Percentiles rank a stretch among this genome's conserved stretches.
Conservation (phyloP, 2,329 filamentous ascomycete genomes). For the Colletotrichum lupini region DNA sequence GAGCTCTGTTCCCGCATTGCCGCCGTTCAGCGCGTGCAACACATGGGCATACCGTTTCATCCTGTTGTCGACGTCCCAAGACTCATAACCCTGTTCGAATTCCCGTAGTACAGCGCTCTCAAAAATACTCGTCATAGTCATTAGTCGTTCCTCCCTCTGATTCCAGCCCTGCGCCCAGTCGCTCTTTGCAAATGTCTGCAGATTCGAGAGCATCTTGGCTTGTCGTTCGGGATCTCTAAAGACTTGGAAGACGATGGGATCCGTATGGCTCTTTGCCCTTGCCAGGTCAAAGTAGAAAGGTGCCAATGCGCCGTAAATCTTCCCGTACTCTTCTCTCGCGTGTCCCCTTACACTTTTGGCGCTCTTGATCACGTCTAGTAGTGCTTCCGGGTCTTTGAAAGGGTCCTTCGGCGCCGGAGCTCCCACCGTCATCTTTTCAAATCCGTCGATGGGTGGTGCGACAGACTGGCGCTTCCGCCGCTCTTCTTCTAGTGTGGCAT, state of each 20-base stretch:
- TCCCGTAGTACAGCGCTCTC: conserved; percentile 91
- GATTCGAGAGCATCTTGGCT: conserved; percentile 86
- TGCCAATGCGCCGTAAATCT: conserved; percentile 86
- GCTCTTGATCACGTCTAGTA: conserved; percentile 76
- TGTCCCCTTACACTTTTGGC: conserved; percentile 84
- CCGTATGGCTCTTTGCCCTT: conserved; percentile 76
- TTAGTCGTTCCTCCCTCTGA: conserved; percentile 77
- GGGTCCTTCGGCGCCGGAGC: conserved; percentile 54
- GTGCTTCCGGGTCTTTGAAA: conserved; percentile 68
- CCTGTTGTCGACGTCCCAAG: conserved; percentile 85
- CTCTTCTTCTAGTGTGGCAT: conserved; percentile 76
- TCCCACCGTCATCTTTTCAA: conserved; percentile 78
- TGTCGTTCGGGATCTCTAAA: conserved; percentile 92
- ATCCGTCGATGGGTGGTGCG: conserved; percentile 68
- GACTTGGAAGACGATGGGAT: conserved; percentile 86
- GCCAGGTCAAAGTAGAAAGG: conserved; percentile 90
- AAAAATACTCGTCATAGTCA: conserved; percentile 82
- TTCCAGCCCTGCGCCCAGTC: conserved; percentile 83
- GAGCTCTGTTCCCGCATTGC: conserved; percentile 80
- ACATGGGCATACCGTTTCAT: conserved; percentile 94
- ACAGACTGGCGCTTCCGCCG: conserved; percentile 54
- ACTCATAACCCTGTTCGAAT: conserved; percentile 92
- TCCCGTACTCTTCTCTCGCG: conserved; percentile 90
- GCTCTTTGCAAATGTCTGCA: conserved; percentile 81
- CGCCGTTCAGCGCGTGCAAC: conserved; percentile 83